Evolutionary conservation across 768 basidiomycete genomes (phyloP).

Genomic region (Mycena amicta): DNA sequence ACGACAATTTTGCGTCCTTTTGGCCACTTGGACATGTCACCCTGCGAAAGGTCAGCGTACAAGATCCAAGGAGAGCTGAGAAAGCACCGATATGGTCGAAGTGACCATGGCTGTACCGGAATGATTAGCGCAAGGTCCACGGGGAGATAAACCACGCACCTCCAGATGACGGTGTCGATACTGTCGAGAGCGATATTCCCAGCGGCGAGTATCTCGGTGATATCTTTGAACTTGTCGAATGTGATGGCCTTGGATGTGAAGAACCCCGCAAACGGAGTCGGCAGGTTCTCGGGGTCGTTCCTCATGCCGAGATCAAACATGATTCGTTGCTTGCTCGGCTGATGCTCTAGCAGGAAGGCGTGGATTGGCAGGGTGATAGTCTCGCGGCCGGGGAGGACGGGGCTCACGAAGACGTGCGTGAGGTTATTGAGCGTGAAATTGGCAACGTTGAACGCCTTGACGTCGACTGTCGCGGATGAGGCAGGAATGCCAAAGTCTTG

Average conservation of each 20-base stretch:
- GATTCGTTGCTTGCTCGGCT: background rate
- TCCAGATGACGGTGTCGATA: conserved; percentile 12
- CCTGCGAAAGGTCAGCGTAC: background rate
- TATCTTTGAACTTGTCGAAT: conserved; percentile 1
- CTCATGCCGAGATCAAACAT: conserved; percentile 15
- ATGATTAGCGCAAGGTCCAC: background rate
- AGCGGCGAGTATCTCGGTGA: conserved; percentile 1
- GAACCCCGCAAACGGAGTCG: background rate
- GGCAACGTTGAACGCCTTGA: conserved; percentile 11
- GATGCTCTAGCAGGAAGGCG: conserved; percentile 13
- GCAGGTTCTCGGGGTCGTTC: background rate
- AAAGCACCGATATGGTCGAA: conserved; percentile 16
- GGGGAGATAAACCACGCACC: background rate
- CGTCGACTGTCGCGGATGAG: conserved; percentile 7
- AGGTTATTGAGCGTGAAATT: background rate
- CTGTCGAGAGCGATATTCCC: conserved; percentile 7
- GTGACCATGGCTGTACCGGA: conserved; percentile 11
- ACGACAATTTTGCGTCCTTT: conserved; percentile 8
- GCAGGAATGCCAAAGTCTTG: conserved; percentile 5
- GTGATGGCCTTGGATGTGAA: background rate
- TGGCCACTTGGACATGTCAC: conserved; percentile 23
- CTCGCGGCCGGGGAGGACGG: conserved; percentile 7
- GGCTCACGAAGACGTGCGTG: background rate
- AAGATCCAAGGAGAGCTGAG: background rate
- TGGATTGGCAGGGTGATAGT: background rate